These are phyloP conservation scores for Kentomonas sorsogonicus DNA, from an alignment of 208 protist genomes.

Conservation along the genomic window DNA sequence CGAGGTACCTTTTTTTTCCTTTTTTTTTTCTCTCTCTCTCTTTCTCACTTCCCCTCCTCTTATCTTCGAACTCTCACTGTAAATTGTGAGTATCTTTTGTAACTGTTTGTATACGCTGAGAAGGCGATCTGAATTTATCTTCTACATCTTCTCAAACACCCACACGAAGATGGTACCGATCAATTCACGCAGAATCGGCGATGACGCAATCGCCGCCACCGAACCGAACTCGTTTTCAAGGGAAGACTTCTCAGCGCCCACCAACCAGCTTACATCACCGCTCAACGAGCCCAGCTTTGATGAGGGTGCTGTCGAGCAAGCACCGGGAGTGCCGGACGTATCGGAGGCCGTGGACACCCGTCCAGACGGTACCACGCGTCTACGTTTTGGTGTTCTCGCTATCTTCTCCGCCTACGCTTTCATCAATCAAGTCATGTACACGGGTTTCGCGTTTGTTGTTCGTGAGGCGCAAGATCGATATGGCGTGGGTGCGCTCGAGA, in stretches of 20 bases:
- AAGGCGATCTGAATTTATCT: neutral
- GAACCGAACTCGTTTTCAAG: too few relatives aligned
- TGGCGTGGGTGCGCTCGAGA: constrained; percentile 19
- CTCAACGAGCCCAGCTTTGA: too few relatives aligned
- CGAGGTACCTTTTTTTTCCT: neutral
- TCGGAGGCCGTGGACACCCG: too few relatives aligned
- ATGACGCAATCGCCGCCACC: too few relatives aligned
- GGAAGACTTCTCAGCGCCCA: too few relatives aligned
- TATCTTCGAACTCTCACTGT: neutral
- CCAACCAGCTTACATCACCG: too few relatives aligned
- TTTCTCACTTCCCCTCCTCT: neutral
- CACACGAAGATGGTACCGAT: too few relatives aligned
- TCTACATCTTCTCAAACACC: too few relatives aligned
- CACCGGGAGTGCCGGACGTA: too few relatives aligned
- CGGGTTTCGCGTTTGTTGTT: constrained; percentile 32
- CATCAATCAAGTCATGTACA: constrained; percentile 48
- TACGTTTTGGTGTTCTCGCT: constrained; percentile 25
- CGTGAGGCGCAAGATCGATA: constrained; percentile 34
- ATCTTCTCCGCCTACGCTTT: constrained; percentile 33
- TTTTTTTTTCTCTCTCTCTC: constrained; percentile 8
- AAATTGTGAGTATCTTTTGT: neutral
- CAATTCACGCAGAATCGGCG: too few relatives aligned
- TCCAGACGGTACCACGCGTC: constrained; percentile 18
- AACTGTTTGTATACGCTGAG: neutral
- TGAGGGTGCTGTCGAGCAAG: too few relatives aligned